These are phyloP conservation scores for Massariosphaeria phaeospora DNA, from an alignment of 495 filamentous ascomycete genomes.

Conservation along the genomic window DNA sequence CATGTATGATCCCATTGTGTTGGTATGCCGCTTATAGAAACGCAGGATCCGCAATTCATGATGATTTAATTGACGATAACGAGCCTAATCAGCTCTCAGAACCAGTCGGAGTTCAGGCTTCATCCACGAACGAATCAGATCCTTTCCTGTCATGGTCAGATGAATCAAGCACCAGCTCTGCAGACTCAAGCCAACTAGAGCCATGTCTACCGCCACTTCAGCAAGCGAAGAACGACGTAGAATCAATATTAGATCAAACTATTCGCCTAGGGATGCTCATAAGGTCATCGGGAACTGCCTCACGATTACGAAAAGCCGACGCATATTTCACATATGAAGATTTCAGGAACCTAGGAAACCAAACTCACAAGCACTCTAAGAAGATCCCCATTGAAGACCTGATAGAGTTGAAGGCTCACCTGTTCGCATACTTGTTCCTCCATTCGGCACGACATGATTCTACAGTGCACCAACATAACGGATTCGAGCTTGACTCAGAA, in stretches of 20 bases:
- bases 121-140: background rate
- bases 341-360: too few species aligned
- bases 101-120: background rate
- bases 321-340: background rate
- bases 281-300: background rate
- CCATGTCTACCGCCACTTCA: background rate
- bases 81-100: background rate
- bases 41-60: background rate
- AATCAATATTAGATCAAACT: background rate
- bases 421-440: background rate
- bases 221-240: background rate
- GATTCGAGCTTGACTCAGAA: background rate
- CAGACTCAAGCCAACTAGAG: background rate
- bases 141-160: background rate
- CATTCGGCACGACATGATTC: background rate
- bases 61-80: background rate
- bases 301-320: background rate
- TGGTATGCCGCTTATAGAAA: too few species aligned
- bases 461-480: background rate
- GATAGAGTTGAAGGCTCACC: background rate
- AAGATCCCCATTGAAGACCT: background rate
- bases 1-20: too few species aligned
- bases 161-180: background rate
- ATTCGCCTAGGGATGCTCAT: background rate
- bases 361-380: too few species aligned